These are phyloP conservation scores for Cryphonectria carpinicola DNA, from an alignment of 2,329 filamentous ascomycete species.

Conservation along the genomic window DNA sequence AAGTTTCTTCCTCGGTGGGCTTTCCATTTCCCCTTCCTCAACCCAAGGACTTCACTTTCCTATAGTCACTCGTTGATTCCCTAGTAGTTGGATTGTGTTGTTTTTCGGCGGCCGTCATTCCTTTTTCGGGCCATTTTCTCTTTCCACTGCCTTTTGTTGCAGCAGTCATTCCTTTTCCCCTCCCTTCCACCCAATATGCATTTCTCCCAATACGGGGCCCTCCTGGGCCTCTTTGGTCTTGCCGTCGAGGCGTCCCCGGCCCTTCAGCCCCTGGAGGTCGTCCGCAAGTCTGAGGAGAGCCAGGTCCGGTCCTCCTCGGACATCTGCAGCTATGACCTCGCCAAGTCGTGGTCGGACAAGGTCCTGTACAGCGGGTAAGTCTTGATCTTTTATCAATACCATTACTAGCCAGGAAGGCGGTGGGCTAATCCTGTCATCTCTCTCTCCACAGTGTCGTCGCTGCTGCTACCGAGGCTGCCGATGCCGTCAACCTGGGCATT, in stretches of 20 bases:
- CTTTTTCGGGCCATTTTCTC: constrained; percentile 6
- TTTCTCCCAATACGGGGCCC: constrained; percentile 26
- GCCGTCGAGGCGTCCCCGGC: constrained; percentile 26
- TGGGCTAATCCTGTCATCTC: constrained; percentile 7
- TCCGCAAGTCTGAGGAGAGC: constrained; percentile 23
- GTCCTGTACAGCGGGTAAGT: constrained; percentile 28
- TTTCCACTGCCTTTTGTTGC: constrained; percentile 21
- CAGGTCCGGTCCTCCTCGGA: constrained; percentile 18
- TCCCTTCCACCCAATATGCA: constrained; percentile 16
- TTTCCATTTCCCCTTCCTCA: background rate
- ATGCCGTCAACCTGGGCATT: constrained; percentile 25
- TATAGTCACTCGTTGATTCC: constrained; percentile 27
- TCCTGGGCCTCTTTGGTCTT: constrained; percentile 24
- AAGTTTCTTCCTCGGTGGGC: background rate
- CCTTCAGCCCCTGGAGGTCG: constrained; percentile 21
- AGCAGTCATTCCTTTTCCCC: constrained; percentile 7
- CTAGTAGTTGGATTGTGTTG: constrained; percentile 25
- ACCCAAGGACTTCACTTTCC: constrained; percentile 23
- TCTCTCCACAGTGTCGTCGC: constrained; percentile 20
- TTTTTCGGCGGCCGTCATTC: constrained; percentile 17
- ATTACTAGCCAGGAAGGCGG: too few species aligned
- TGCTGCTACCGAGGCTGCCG: constrained; percentile 18
- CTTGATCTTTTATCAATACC: background rate
- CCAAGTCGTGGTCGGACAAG: constrained; percentile 24
- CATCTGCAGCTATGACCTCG: constrained; percentile 24